Evolutionary conservation across 495 filamentous ascomycete species (phyloP).

Genomic region (Penicillium malachiteum): DNA sequence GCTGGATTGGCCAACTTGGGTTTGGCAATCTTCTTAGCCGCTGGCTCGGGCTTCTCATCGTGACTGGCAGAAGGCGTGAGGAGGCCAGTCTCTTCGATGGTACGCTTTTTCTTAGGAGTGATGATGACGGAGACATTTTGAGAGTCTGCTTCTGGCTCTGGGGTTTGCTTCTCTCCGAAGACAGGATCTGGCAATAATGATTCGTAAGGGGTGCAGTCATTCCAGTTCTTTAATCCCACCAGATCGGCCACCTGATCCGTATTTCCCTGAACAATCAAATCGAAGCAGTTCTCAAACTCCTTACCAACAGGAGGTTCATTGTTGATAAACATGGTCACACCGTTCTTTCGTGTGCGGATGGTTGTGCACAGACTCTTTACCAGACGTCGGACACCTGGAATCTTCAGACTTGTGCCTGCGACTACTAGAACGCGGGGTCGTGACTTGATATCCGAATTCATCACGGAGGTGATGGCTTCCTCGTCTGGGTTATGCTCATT

Average conservation of each 20-base stretch:
- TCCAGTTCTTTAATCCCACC: slow-evolving; percentile 72
- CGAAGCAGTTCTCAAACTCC: slow-evolving; percentile 89
- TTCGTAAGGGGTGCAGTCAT: slow-evolving; percentile 47
- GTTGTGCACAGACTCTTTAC: slow-evolving; percentile 86
- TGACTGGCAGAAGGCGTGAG: slow-evolving; percentile 61
- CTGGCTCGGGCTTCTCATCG: slow-evolving; percentile 31
- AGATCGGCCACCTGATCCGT: slow-evolving; percentile 84
- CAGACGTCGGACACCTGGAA: slow-evolving; percentile 85
- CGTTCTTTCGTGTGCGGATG: slow-evolving; percentile 75
- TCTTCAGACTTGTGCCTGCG: slow-evolving; percentile 91
- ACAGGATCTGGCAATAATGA: slow-evolving; percentile 23
- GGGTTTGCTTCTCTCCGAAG: slow-evolving; percentile 6
- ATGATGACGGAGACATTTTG: slow-evolving; percentile 48
- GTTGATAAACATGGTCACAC: slow-evolving; percentile 95
- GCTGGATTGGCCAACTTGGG: slow-evolving; percentile 24
- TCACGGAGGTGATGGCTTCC: slow-evolving; percentile 89
- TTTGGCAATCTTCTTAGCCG: slow-evolving; percentile 16
- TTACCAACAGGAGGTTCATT: slow-evolving; percentile 76
- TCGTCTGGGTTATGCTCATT: slow-evolving; percentile 97
- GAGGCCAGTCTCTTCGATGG: slow-evolving; percentile 46
- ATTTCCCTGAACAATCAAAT: slow-evolving; percentile 80
- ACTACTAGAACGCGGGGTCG: slow-evolving; percentile 91
- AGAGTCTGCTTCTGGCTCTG: slow-evolving; percentile 26
- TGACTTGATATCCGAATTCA: slow-evolving; percentile 75
- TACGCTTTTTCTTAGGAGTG: slow-evolving; percentile 39